Evolutionary conservation across 1,284 basidiomycete species (phyloP).

Genomic region (Puccinia brachypodii): DNA sequence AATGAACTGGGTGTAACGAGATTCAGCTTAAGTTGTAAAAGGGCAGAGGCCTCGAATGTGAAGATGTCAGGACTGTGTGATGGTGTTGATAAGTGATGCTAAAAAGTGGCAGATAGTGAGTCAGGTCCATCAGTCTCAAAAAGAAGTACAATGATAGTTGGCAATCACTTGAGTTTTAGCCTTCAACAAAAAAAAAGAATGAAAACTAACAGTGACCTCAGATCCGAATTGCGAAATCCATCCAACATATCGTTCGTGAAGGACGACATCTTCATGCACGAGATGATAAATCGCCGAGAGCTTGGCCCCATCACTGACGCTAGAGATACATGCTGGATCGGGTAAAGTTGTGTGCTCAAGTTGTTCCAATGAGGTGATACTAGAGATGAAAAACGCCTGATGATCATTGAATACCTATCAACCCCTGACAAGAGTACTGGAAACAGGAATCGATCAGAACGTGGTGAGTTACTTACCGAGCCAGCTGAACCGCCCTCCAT

Average conservation of each 20-base stretch:
- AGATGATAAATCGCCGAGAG: slow-evolving; percentile 29
- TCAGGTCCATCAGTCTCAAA: background rate
- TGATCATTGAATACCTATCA: background rate
- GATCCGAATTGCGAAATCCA: slow-evolving; percentile 30
- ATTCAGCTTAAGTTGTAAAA: slow-evolving; percentile 40
- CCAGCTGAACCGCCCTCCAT: slow-evolving; percentile 39
- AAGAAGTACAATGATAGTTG: too few relatives aligned
- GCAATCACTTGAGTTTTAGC: too few relatives aligned
- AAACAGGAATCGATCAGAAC: background rate
- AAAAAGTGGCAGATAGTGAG: background rate
- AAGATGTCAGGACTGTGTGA: slow-evolving; percentile 32
- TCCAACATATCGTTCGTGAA: slow-evolving; percentile 33
- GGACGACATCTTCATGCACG: slow-evolving; percentile 31
- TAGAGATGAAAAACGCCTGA: slow-evolving; percentile 47
- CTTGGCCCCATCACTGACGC: slow-evolving; percentile 23
- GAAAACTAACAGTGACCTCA: slow-evolving; percentile 12
- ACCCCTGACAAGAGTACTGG: background rate
- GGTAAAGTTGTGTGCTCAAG: slow-evolving; percentile 4
- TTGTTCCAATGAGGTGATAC: slow-evolving; percentile 24
- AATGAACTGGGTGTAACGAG: slow-evolving; percentile 32
- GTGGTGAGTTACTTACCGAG: slow-evolving; percentile 33
- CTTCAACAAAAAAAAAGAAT: background rate
- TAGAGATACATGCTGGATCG: slow-evolving; percentile 1
- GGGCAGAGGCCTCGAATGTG: slow-evolving; percentile 37
- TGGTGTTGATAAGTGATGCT: slow-evolving; percentile 43